Evolutionary conservation across 495 filamentous ascomycete species (phyloP).

Genomic region (Aspergillus hancockii): DNA sequence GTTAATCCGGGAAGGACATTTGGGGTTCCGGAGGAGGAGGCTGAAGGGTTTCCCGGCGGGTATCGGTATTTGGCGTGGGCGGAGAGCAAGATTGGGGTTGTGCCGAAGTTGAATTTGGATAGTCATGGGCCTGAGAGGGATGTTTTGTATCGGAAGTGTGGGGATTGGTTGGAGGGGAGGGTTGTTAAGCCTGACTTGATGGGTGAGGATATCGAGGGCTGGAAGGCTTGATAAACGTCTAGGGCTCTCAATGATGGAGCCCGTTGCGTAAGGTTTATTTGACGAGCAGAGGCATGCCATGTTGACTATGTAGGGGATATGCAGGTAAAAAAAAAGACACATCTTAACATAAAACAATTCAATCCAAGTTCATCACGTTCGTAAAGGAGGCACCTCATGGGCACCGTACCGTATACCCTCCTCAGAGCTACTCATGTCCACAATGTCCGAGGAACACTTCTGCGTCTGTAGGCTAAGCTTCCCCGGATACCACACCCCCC

Average conservation of each 20-base stretch:
- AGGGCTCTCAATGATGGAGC: too few relatives aligned
- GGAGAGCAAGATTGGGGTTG: background rate
- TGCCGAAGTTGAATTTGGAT: background rate
- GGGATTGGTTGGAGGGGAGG: background rate
- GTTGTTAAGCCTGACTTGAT: background rate
- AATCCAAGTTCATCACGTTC: too few relatives aligned
- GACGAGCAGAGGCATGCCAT: too few relatives aligned
- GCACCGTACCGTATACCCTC: background rate
- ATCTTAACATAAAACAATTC: too few relatives aligned
- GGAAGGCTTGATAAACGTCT: background rate
- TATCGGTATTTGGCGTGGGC: constrained; percentile 9
- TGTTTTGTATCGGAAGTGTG: background rate
- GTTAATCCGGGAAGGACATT: too few relatives aligned
- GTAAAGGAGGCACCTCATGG: background rate
- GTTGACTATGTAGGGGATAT: too few relatives aligned
- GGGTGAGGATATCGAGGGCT: background rate
- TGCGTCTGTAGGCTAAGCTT: background rate
- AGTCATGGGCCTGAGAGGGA: background rate
- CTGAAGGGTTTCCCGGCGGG: constrained; percentile 2
- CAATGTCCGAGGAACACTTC: background rate
- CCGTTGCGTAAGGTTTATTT: too few relatives aligned
- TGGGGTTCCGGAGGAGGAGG: constrained; percentile 7
- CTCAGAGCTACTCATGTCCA: background rate
- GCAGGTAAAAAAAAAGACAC: too few relatives aligned
- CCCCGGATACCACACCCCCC: background rate